Base-by-base conservation (phyloP, 1,284 basidiomycete species). In the Pseudozyma thailandica region DNA sequence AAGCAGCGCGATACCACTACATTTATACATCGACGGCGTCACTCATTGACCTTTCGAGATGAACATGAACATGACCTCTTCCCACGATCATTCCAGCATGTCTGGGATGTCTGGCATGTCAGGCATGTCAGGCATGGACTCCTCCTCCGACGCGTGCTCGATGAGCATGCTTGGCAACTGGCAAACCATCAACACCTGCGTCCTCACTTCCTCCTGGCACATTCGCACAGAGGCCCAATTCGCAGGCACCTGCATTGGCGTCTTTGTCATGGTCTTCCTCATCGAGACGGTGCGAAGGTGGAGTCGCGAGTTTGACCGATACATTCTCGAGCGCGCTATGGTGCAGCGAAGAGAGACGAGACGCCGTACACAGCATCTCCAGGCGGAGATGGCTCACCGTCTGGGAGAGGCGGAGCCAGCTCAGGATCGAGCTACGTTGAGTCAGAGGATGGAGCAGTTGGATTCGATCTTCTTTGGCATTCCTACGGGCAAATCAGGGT, bases 231-330 rank as follows among this genome's bases (percentile, higher is more conserved):
- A 57, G 21, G 78, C 64, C 5, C 68, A 75, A 42, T 77, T 80
- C 37, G 78, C 69, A 18, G 78, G 77, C 18, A 71, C 77, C 6
- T 80, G 78, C 64, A 72, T 79, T 39, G 78, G 78, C 18, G 65
- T 80, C 18, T 77, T 75, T 8, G 46, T 77, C 37, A 69, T 78
- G 42, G 72, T 74, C 27, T 75, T 80, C 48, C 41, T 75, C 20
- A 72, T 78, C 56, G 78, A 80, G 58, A 58, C 61, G 10, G 51
- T 77, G 10, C 72, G 78, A 20, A 49, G 77, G 33, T 72, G 57
- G 66, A 72, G 71, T 16, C 63, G 75, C 39, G 77, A 80, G 30
- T 80, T 72, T 18, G 78, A 80, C 41, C 65, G 72, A 30, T 68
- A 53, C 54, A 73, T 80, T 30, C 54, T 78, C 21, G 71, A 73